Percentiles rank a stretch among this genome's conserved stretches.
Evolutionary conservation across 2,329 filamentous ascomycete species (phyloP).

Genomic region (Thelonectria olida): DNA sequence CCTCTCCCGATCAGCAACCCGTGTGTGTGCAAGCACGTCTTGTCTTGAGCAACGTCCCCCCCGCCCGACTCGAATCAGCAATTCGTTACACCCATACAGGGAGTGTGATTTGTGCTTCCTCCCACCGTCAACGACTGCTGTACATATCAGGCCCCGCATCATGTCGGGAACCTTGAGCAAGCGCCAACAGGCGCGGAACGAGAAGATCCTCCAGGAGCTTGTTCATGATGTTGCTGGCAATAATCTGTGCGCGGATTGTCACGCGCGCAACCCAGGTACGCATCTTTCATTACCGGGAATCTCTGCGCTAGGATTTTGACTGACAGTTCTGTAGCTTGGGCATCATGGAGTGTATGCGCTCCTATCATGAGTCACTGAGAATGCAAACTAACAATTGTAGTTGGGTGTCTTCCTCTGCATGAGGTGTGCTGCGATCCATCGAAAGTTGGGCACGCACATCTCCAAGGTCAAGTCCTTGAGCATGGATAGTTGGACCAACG

Average conservation of each 20-base stretch:
- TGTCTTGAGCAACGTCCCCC: conserved; percentile 18
- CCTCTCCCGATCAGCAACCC: conserved; percentile 21
- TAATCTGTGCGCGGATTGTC: conserved; percentile 92
- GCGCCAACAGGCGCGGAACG: conserved; percentile 97
- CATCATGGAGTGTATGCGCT: conserved; percentile 88
- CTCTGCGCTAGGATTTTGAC: conserved; percentile 24
- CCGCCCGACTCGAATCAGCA: conserved; percentile 27
- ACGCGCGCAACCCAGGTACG: conserved; percentile 89
- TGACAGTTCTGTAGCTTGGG: conserved; percentile 74
- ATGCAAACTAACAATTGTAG: conserved; percentile 55
- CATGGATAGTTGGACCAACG: conserved; percentile 97
- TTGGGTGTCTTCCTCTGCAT: conserved; percentile 97
- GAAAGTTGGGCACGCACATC: conserved; percentile 96
- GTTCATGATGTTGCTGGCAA: conserved; percentile 87
- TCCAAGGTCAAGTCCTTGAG: conserved; percentile 98
- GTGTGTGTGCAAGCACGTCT: conserved; percentile 16
- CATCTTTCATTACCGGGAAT: conserved; percentile 25
- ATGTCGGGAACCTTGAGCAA: conserved; percentile 87
- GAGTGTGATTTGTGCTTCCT: conserved; percentile 18
- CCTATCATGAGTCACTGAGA: conserved; percentile 13
- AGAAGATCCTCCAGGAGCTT: conserved; percentile 89
- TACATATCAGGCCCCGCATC: conserved; percentile 21
- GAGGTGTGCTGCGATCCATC: conserved; percentile 94
- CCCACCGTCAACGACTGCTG: conserved; percentile 1
- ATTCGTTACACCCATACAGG: conserved; percentile 29